Percentiles rank a stretch among this genome's conserved stretches.
These are phyloP conservation scores for Huiozyma sinensis DNA, from an alignment of 805 yeast genomes.

Conservation along the genomic window DNA sequence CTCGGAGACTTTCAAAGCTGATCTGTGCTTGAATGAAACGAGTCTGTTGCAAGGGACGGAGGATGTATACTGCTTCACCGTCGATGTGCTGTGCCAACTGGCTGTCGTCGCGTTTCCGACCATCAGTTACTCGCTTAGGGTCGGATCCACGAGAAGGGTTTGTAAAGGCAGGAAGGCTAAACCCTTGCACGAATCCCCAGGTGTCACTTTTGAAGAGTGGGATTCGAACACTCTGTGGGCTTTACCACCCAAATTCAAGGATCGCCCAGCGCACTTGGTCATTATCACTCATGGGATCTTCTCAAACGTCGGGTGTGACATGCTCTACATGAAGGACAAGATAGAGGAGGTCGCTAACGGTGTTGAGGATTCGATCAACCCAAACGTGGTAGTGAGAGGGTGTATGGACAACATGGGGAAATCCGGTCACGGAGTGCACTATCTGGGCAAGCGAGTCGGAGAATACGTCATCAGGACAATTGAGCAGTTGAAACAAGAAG, in stretches of 20 bases:
- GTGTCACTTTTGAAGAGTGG: constrained; percentile 20
- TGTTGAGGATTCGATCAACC: constrained; percentile 15
- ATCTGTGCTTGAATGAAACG: constrained; percentile 39
- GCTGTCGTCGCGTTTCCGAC: constrained; percentile 59
- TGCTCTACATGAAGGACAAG: constrained; percentile 76
- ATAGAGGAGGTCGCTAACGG: constrained; percentile 38
- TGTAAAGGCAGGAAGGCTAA: constrained; percentile 7
- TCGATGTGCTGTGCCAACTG: constrained; percentile 75
- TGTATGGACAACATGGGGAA: constrained; percentile 74
- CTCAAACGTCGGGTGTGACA: constrained; percentile 81
- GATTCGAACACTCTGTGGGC: constrained; percentile 72
- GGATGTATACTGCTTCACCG: constrained; percentile 51
- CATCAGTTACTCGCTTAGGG: constrained; percentile 53
- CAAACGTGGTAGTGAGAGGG: constrained; percentile 71
- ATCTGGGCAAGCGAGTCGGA: constrained; percentile 72
- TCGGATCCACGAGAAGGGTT: constrained; percentile 37
- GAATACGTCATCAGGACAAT: constrained; percentile 43
- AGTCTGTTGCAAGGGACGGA: constrained; percentile 16
- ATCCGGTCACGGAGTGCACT: constrained; percentile 82
- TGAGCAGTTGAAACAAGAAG: constrained; percentile 33
- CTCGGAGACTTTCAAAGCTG: constrained; percentile 54
- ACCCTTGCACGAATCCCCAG: neutral
- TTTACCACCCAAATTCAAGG: constrained; percentile 41
- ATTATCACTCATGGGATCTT: constrained; percentile 86
- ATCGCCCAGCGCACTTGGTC: constrained; percentile 67